These are phyloP conservation scores for Arctium minus DNA, from an alignment of 129 eudicot genomes.

Conservation along the genomic window DNA sequence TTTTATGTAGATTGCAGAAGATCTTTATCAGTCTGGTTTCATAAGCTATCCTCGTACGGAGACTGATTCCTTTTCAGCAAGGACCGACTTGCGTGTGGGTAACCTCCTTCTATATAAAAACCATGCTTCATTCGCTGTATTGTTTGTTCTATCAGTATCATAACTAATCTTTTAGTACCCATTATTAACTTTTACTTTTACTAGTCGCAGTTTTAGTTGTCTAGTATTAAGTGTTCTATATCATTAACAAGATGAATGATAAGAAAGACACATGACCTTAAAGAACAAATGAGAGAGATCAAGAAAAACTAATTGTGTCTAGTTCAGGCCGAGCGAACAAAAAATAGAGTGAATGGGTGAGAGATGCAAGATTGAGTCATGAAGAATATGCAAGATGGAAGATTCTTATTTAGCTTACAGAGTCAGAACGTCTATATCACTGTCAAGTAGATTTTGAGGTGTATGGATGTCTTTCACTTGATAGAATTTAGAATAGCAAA, in stretches of 20 bases:
- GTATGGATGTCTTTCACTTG: too few relatives aligned
- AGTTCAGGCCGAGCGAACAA: not conserved
- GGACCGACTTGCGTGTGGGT: constrained; percentile 77
- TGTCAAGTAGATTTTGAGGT: too few relatives aligned
- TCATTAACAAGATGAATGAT: not conserved
- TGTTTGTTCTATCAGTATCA: not conserved
- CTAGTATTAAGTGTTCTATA: not conserved
- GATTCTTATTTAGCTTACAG: too few relatives aligned
- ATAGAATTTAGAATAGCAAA: too few relatives aligned
- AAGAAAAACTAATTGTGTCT: not conserved
- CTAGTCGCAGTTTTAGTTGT: not conserved
- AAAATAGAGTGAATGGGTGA: not conserved
- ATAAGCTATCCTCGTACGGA: constrained; percentile 99
- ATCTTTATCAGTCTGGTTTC: constrained; percentile 90
- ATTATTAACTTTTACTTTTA: not conserved
- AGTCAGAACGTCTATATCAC: too few relatives aligned
- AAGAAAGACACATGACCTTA: not conserved
- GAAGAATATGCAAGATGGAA: too few relatives aligned
- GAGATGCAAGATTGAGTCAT: not conserved
- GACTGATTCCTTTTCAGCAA: constrained; percentile 69
- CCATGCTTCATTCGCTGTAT: not conserved
- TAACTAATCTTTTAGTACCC: not conserved
- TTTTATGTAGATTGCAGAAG: constrained; percentile 81
- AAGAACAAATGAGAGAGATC: not conserved
- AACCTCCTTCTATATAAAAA: not conserved